phyloP scores from a whole-genome alignment of 768 basidiomycete species.

The Trametopsis cervina region DNA sequence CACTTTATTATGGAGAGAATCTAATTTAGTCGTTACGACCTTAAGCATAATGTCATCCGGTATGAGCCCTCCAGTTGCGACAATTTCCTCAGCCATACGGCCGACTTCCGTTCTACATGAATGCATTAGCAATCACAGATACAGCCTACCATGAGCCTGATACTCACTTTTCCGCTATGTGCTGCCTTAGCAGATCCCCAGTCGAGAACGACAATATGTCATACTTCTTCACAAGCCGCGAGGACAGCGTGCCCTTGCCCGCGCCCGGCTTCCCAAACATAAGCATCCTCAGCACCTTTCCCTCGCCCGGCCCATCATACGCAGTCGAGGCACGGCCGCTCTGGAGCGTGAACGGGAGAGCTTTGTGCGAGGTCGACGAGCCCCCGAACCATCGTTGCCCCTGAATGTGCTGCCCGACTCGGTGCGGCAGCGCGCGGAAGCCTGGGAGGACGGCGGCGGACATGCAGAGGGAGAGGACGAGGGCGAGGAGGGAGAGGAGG shows the following conservation, averaged over 20 bases:
- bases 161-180: constrained; percentile 61
- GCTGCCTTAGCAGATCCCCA: constrained; percentile 80
- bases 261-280: constrained; percentile 81
- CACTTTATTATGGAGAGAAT: constrained; percentile 60
- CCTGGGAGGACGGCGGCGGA: constrained; percentile 6
- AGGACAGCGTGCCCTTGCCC: constrained; percentile 80
- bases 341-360: constrained; percentile 41
- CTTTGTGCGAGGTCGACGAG: constrained; percentile 29
- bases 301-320: constrained; percentile 5
- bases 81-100: constrained; percentile 64
- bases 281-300: constrained; percentile 49
- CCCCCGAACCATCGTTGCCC: constrained; percentile 23
- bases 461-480: constrained; percentile 10
- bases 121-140: background rate
- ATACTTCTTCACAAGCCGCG: constrained; percentile 72
- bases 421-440: constrained; percentile 3
- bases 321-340: constrained; percentile 27
- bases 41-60: constrained; percentile 77
- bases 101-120: constrained; percentile 59
- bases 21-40: constrained; percentile 68
- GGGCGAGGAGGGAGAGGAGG: constrained; percentile 3
- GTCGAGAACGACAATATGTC: constrained; percentile 73
- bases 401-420: constrained; percentile 9
- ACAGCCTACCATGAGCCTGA: background rate
- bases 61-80: constrained; percentile 70